Conservation (phyloP, 2,329 filamentous ascomycete genomes). For the Talaromyces atroroseus region DNA sequence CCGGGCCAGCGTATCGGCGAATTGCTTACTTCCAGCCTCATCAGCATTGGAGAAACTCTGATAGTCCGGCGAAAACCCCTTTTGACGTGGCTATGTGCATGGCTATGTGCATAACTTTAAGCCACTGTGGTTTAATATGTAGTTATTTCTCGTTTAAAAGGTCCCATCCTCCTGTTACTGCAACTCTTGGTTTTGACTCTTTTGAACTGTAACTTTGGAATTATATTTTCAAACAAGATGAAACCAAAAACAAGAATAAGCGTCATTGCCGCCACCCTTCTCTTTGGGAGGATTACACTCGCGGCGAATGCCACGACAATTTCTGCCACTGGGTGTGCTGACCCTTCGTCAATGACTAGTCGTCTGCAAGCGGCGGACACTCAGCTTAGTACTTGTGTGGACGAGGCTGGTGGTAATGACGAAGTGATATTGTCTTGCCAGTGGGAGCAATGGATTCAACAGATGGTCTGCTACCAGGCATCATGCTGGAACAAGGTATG, state of each 20-base stretch:
- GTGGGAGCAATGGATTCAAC: slow-evolving; percentile 27
- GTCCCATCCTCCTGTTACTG: neutral
- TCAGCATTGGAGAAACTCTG: neutral
- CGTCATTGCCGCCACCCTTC: neutral
- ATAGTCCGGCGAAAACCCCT: neutral
- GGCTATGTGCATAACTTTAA: neutral
- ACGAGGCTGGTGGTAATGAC: neutral
- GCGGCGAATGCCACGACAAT: slow-evolving; percentile 5
- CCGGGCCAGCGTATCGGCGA: too few relatives aligned
- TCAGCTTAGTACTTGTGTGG: neutral
- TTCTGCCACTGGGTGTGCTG: slow-evolving; percentile 6
- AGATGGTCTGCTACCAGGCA: slow-evolving; percentile 27
- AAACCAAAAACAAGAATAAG: neutral
- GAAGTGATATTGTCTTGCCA: slow-evolving; percentile 1
- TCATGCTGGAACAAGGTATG: slow-evolving; percentile 36
- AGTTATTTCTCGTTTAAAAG: neutral
- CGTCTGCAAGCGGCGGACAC: neutral
- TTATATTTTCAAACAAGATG: neutral
- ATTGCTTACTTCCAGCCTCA: neutral
- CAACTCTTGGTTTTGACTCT: neutral
- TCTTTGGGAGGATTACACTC: neutral
- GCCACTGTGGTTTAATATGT: neutral
- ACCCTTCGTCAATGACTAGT: slow-evolving; percentile 1
- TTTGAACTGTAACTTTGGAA: neutral
- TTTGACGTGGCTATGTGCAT: neutral